A percentile compares a stretch with the other conserved stretches of the same genome.
phyloP scores from a whole-genome alignment of 768 basidiomycete genomes.

The Pholiota molesta region DNA sequence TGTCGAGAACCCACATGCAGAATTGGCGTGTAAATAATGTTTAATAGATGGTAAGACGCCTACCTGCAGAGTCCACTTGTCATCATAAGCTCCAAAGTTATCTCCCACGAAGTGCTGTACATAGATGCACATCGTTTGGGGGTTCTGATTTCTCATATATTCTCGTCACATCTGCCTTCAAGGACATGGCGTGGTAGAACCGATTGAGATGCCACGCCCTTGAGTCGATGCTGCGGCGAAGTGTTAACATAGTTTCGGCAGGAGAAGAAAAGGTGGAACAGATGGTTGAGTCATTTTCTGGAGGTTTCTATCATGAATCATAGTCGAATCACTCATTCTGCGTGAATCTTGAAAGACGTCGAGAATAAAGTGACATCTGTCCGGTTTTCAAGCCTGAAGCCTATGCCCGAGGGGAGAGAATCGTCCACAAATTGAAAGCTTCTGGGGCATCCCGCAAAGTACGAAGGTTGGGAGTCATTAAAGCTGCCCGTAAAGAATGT shows the following conservation, averaged over 20 bases:
- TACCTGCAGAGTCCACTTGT: neutral
- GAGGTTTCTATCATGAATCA: neutral
- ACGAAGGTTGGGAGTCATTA: neutral
- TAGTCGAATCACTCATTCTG: neutral
- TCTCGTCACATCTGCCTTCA: constrained; percentile 5
- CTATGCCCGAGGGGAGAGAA: neutral
- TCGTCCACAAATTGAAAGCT: neutral
- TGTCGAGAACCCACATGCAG: constrained; percentile 1
- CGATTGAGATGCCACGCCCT: constrained; percentile 11
- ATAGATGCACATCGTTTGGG: constrained; percentile 2
- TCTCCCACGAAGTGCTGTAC: constrained; percentile 8
- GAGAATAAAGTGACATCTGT: neutral
- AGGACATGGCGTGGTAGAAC: constrained; percentile 10
- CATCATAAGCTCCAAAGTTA: constrained; percentile 1
- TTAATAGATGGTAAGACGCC: constrained; percentile 10
- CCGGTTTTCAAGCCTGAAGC: neutral
- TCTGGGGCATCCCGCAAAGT: neutral
- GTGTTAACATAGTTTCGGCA: constrained; percentile 3
- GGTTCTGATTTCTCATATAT: constrained; percentile 10
- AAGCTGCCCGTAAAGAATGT: neutral
- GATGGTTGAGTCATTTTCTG: neutral
- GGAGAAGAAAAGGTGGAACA: neutral
- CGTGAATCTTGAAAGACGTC: neutral
- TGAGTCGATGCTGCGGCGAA: constrained; percentile 10
- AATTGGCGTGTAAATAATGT: constrained; percentile 16